Conservation (phyloP, 305 asterid genomes). For the Ruellia speciosa region DNA sequence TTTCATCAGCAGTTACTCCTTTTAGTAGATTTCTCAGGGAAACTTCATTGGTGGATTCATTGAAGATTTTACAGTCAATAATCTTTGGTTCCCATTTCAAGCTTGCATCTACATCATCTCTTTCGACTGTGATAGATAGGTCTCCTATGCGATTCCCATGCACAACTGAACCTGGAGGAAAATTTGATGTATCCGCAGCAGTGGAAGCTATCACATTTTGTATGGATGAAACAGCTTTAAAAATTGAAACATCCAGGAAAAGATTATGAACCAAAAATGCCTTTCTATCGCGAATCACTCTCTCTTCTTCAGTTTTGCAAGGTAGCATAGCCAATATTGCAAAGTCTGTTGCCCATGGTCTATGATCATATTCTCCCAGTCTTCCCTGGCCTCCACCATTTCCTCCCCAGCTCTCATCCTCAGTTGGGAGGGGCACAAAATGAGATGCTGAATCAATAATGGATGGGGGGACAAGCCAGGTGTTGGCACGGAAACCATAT, state of each 20-base stretch:
- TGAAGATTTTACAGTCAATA: constrained; percentile 34
- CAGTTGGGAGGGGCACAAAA: constrained; percentile 61
- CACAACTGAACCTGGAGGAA: constrained; percentile 49
- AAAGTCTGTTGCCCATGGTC: constrained; percentile 93
- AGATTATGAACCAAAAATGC: constrained; percentile 96
- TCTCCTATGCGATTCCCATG: constrained; percentile 68
- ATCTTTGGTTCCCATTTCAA: constrained; percentile 51
- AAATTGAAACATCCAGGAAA: constrained; percentile 75
- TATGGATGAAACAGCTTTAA: constrained; percentile 86
- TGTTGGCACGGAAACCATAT: constrained; percentile 92
- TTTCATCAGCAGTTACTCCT: constrained; percentile 97
- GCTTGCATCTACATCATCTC: constrained; percentile 57
- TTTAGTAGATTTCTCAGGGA: constrained; percentile 73
- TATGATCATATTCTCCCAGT: constrained; percentile 62
- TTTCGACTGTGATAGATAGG: constrained; percentile 57
- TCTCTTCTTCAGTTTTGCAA: constrained; percentile 93
- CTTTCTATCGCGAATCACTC: constrained; percentile 89
- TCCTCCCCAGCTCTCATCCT: constrained; percentile 96
- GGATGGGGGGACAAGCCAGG: constrained; percentile 92
- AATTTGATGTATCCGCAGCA: constrained; percentile 28
- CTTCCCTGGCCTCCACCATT: constrained; percentile 95
- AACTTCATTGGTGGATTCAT: constrained; percentile 47
- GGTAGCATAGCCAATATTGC: constrained; percentile 76
- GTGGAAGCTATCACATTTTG: constrained; percentile 48
- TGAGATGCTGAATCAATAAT: constrained; percentile 43